Percentiles rank a stretch among this genome's conserved stretches.
Evolutionary conservation across 805 yeast species (phyloP).

Genomic region (Saturnispora serradocipensis): DNA sequence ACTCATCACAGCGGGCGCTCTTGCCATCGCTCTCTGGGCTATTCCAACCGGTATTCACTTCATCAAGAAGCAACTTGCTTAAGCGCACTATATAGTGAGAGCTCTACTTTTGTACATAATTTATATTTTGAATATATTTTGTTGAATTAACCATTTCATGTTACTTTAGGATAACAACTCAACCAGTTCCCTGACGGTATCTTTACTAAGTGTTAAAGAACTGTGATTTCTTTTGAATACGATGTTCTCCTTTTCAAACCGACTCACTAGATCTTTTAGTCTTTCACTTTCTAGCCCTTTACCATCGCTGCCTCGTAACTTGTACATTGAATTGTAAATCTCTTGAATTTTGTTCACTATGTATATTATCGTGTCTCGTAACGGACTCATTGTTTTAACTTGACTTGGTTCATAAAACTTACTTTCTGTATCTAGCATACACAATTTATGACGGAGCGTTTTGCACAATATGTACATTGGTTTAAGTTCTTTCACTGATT

Average conservation of each 20-base stretch:
- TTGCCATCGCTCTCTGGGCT: constrained; percentile 58
- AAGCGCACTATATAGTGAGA: not conserved
- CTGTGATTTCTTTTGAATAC: not conserved
- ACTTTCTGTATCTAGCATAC: constrained; percentile 10
- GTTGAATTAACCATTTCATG: not conserved
- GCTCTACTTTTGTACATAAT: not conserved
- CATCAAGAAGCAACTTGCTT: constrained; percentile 29
- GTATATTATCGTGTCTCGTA: constrained; percentile 22
- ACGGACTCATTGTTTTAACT: constrained; percentile 17
- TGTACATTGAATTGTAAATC: constrained; percentile 15
- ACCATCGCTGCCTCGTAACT: constrained; percentile 3
- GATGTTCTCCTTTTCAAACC: not conserved
- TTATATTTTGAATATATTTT: not conserved
- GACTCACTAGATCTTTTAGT: constrained; percentile 1
- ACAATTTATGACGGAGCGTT: constrained; percentile 10
- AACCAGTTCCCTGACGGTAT: not conserved
- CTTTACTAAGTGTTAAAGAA: not conserved
- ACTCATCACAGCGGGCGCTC: constrained; percentile 46
- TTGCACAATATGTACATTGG: constrained; percentile 28
- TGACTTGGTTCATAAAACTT: not conserved
- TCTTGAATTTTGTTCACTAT: constrained; percentile 19
- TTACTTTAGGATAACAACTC: not conserved
- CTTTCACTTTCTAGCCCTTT: constrained; percentile 10
- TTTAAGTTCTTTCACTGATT: constrained; percentile 32
- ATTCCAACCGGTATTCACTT: constrained; percentile 48